These are phyloP conservation scores for Drechslerella stenobrocha DNA, from an alignment of 2,329 filamentous ascomycete genomes.

Conservation along the genomic window DNA sequence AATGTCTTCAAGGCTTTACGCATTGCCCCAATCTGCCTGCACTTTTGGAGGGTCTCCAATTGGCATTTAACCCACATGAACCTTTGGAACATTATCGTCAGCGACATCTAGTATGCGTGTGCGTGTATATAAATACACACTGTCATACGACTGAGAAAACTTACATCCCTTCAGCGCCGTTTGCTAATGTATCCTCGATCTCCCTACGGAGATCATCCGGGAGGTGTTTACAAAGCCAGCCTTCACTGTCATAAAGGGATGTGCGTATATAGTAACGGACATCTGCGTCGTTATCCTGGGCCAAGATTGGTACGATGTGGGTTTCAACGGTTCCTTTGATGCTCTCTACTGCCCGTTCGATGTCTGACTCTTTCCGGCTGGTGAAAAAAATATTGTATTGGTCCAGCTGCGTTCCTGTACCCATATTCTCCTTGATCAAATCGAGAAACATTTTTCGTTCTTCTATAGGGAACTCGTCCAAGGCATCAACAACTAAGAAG, in stretches of 20 bases:
- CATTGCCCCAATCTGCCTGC: conserved; percentile 33
- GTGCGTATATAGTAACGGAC: conserved; percentile 51
- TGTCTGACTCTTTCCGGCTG: conserved; percentile 48
- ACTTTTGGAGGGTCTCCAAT: conserved; percentile 49
- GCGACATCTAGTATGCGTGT: too few species aligned
- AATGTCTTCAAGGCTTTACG: conserved; percentile 44
- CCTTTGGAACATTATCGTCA: conserved; percentile 38
- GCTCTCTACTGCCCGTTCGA: conserved; percentile 41
- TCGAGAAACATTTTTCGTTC: conserved; percentile 8
- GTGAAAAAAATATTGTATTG: conserved; percentile 31
- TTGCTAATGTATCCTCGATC: conserved; percentile 49
- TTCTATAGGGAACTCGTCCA: conserved; percentile 25
- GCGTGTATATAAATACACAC: neutral
- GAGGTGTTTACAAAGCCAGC: conserved; percentile 41
- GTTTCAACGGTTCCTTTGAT: conserved; percentile 42
- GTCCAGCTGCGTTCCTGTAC: neutral
- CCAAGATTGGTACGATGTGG: conserved; percentile 48
- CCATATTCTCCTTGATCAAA: conserved; percentile 6
- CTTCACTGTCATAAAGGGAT: conserved; percentile 46
- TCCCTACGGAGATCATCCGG: conserved; percentile 50
- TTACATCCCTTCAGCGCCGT: conserved; percentile 52
- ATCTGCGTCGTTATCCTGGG: conserved; percentile 49
- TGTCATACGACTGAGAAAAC: conserved; percentile 5
- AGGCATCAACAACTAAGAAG: conserved; percentile 37
- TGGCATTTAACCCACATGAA: conserved; percentile 54